These are phyloP conservation scores for Pichia gijzeniarum DNA, from an alignment of 805 yeast genomes.

Conservation along the genomic window DNA sequence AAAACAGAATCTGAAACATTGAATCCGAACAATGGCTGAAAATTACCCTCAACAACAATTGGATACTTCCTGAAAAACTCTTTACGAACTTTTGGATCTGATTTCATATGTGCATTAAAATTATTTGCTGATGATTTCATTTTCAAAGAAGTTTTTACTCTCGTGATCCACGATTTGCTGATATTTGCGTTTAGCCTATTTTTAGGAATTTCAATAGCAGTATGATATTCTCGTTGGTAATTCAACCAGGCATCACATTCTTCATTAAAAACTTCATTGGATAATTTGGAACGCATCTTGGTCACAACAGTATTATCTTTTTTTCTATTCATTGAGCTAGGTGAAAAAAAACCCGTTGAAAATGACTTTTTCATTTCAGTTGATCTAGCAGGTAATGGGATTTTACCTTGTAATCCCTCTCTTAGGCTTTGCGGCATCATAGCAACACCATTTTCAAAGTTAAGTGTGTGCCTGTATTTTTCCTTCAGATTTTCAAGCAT, in stretches of 20 bases:
- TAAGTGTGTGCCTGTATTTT: conserved; percentile 23
- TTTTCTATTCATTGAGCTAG: background rate
- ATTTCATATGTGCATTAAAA: conserved; percentile 10
- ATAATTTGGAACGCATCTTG: conserved; percentile 14
- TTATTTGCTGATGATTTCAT: conserved; percentile 5
- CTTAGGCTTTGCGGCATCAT: conserved; percentile 6
- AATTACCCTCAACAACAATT: conserved; percentile 24
- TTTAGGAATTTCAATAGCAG: conserved; percentile 22
- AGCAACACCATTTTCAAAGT: conserved; percentile 16
- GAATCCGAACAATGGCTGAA: conserved; percentile 50
- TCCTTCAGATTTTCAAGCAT: conserved; percentile 26
- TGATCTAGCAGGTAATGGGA: background rate
- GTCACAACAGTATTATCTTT: background rate
- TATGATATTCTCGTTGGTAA: conserved; percentile 20
- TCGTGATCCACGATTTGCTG: conserved; percentile 29
- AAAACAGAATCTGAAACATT: conserved; percentile 44
- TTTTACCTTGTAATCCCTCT: background rate
- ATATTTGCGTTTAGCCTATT: conserved; percentile 24
- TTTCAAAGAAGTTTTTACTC: conserved; percentile 16
- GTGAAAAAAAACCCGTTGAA: conserved; percentile 1
- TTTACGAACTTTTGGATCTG: conserved; percentile 25
- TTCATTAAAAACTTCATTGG: conserved; percentile 16
- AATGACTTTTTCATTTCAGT: conserved; percentile 4
- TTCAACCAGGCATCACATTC: conserved; percentile 21
- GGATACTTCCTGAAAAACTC: conserved; percentile 25